Evolutionary conservation across 2,329 filamentous ascomycete genomes (phyloP).

Genomic region (Dothidotthia symphoricarpi): DNA sequence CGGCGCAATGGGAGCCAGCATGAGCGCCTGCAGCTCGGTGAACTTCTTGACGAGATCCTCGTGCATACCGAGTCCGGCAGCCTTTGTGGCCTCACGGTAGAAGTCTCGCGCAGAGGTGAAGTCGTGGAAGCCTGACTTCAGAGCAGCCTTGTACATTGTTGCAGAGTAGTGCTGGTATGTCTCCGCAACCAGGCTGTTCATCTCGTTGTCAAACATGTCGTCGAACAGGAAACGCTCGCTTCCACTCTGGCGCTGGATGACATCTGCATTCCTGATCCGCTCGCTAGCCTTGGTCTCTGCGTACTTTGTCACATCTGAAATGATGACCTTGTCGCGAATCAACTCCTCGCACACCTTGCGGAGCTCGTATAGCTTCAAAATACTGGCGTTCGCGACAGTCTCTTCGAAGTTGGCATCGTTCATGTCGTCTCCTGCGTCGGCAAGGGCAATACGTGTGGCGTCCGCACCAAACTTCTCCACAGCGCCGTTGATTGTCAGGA

Average conservation of each 20-base stretch:
- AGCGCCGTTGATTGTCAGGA: conserved; percentile 83
- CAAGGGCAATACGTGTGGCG: conserved; percentile 84
- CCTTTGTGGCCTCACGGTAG: conserved; percentile 79
- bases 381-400: conserved; percentile 86
- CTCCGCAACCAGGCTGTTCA: conserved; percentile 79
- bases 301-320: conserved; percentile 47
- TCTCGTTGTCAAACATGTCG: conserved; percentile 86
- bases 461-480: conserved; percentile 93
- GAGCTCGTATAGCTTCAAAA: conserved; percentile 77
- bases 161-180: conserved; percentile 71
- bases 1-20: conserved; percentile 80
- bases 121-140: conserved; percentile 73
- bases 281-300: conserved; percentile 43
- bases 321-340: conserved; percentile 58
- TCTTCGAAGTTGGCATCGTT: conserved; percentile 98
- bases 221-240: conserved; percentile 79
- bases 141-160: conserved; percentile 43
- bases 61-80: conserved; percentile 82
- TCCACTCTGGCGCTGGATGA: conserved; percentile 63
- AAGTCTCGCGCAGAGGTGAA: conserved; percentile 84
- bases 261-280: conserved; percentile 52
- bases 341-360: conserved; percentile 93
- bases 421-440: conserved; percentile 91
- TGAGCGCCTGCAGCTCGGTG: conserved; percentile 79
- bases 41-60: conserved; percentile 74